Base-by-base conservation (phyloP, 163 green algal genomes). In the Chlamydomonas reinhardtii region DNA sequence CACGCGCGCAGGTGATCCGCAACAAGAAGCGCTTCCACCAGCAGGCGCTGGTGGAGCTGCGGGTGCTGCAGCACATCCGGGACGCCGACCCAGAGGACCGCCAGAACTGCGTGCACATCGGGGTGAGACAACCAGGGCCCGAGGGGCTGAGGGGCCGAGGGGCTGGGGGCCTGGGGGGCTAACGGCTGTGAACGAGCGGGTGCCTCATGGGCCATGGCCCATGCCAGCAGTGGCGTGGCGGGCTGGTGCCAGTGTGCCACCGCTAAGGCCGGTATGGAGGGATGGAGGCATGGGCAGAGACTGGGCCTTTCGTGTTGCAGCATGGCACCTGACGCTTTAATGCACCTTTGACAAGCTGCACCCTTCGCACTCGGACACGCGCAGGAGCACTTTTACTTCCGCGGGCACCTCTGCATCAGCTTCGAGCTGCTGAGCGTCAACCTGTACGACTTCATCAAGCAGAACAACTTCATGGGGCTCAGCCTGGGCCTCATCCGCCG, bases 341-440 rank as follows among this genome's bases (percentile, higher is more conserved):
- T n/a, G n/a, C n/a, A n/a, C n/a, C n/a, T n/a, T n/a, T n/a, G n/a
- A n/a, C n/a, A n/a, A n/a, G n/a, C n/a, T n/a, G n/a, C n/a, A n/a
- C n/a, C n/a, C n/a, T n/a, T n/a, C n/a, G n/a, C n/a, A n/a, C n/a
- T n/a, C n/a, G n/a, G n/a, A n/a, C n/a, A n/a, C n/a, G 39, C 48
- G 70, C 56, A 92, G 43, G 94, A 97, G 76, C 93, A 94, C 87
- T 97, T 98, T 83, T 93, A 92, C 69, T 98, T 98, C 89, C 89
- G 96, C 19, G 94, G 90, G 82, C 97, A 99, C 92, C 90, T 98
- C 35, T 98, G 96, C 94, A 98, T 99, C 77, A 92, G 89, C 24
- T 98, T 98, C 89, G 96, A 99, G 94, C 92, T 98, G 73, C 95
- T 98, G 17, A 94, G 89, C 24, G 91, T 97, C 83, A 99, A 98